Evolutionary conservation across 2,329 filamentous ascomycete genomes (phyloP).

Genomic region (Lasiodiplodia sp.): DNA sequence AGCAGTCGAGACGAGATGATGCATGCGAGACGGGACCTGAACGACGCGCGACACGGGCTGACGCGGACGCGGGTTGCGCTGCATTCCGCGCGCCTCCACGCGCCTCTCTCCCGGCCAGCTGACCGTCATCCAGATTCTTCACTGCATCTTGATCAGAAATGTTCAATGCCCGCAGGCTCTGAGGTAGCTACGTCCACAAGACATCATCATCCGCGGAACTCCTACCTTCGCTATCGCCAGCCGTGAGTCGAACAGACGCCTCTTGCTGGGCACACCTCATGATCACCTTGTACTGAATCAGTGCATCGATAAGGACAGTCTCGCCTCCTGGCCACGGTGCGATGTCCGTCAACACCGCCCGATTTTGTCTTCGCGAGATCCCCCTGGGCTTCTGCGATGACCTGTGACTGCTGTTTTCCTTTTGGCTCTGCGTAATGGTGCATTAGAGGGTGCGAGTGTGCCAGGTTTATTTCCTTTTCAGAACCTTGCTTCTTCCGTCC

Average conservation of each 20-base stretch:
- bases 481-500: neutral
- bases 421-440: neutral
- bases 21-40: neutral
- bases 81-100: conserved; percentile 7
- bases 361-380: neutral
- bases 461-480: neutral
- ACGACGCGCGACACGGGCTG: conserved; percentile 2
- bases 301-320: conserved; percentile 1
- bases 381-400: neutral
- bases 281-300: neutral
- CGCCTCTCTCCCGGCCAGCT: neutral
- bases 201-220: neutral
- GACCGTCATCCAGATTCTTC: conserved; percentile 10
- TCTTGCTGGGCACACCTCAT: conserved; percentile 8
- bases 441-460: neutral
- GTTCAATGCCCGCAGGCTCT: neutral
- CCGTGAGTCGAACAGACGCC: neutral
- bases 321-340: neutral
- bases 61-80: neutral
- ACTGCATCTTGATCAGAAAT: neutral
- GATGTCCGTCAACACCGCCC: conserved; percentile 1
- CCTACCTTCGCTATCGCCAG: neutral
- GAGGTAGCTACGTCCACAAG: neutral
- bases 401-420: neutral
- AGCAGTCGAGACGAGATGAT: conserved; percentile 16